These are phyloP conservation scores for Pyronema omphalodes DNA, from an alignment of 495 filamentous ascomycete species.

Conservation along the genomic window DNA sequence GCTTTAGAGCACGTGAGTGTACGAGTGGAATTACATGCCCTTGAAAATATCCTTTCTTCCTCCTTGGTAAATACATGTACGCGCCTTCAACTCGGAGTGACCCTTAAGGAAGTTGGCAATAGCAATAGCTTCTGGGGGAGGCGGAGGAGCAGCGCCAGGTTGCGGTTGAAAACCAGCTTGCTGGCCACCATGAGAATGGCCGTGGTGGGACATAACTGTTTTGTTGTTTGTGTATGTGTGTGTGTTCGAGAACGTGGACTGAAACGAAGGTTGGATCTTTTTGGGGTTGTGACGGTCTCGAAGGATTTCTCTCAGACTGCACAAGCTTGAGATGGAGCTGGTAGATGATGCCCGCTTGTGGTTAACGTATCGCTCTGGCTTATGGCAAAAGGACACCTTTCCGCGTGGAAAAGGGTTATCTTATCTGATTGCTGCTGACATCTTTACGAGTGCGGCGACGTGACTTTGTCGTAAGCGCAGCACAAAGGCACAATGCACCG, in stretches of 20 bases:
- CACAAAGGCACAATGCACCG: background rate
- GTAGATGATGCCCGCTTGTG: too few relatives aligned
- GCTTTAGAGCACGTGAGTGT: constrained; percentile 13
- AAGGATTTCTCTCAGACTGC: too few relatives aligned
- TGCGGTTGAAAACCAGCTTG: constrained; percentile 9
- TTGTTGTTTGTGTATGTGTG: background rate
- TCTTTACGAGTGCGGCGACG: background rate
- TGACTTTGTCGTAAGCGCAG: background rate
- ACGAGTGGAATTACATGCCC: constrained; percentile 32
- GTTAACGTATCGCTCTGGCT: too few relatives aligned
- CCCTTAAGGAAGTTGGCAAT: constrained; percentile 70
- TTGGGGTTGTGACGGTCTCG: background rate
- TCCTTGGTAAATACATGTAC: constrained; percentile 86
- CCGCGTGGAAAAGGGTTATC: background rate
- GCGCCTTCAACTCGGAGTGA: constrained; percentile 65
- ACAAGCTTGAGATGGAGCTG: too few relatives aligned
- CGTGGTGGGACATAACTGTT: background rate
- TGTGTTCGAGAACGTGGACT: background rate
- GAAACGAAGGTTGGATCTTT: background rate
- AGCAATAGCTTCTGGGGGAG: constrained; percentile 57
- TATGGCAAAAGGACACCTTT: background rate
- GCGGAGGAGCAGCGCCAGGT: constrained; percentile 18
- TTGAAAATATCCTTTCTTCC: constrained; percentile 97
- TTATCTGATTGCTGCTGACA: background rate
- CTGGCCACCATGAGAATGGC: background rate